Base-by-base conservation (phyloP, 139 green algal genomes). In the Klebsormidium nitens region DNA sequence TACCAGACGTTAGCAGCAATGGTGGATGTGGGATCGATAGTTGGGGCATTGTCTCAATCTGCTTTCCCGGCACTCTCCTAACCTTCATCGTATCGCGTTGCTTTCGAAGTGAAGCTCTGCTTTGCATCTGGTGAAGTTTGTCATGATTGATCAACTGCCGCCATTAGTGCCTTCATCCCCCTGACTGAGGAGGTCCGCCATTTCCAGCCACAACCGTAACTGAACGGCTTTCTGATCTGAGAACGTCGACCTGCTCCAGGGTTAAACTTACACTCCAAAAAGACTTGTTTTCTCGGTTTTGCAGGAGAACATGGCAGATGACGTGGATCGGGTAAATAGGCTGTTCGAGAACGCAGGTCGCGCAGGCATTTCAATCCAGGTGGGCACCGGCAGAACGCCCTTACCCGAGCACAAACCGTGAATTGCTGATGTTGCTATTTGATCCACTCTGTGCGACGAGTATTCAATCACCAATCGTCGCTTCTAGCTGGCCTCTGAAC, bases 321-420 rank as follows among this genome's bases (percentile, higher is more conserved):
- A 96, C 77, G 81, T 85, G 63, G 56, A 36, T 64, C 76, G 92
- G 46, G 89, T 91, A 46, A 61, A 84, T 37, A 61, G 78, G 63
- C 79, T 97, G 23, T 97, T 97, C 42, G 52, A 77, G 60, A 36
- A 65, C 0, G 81, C 83, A 0, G 29, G 32, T 2, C 36, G 14
- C 0, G 81, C 60, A 1, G 88, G 88, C 60, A 88, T 95, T 36
- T 3, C 2, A 26, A 32, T 93, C 29, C 36, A 83, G 31, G 67
- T 75, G 26, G 2, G 49, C 4, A 11, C 32, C 4, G 29, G 35
- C 14, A n/a, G n/a, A 50, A 26, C 14, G 42, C 42, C 42, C 42
- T 14, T 50, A 14, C 14, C 11, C 14, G 42, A 8, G 8, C 42
- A n/a, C 59, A 49, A 17, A 8, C 14, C 8, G 5, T 66, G 34